phyloP scores from a whole-genome alignment of 2,329 filamentous ascomycete genomes.

The Dryadomyces quercivorus region DNA sequence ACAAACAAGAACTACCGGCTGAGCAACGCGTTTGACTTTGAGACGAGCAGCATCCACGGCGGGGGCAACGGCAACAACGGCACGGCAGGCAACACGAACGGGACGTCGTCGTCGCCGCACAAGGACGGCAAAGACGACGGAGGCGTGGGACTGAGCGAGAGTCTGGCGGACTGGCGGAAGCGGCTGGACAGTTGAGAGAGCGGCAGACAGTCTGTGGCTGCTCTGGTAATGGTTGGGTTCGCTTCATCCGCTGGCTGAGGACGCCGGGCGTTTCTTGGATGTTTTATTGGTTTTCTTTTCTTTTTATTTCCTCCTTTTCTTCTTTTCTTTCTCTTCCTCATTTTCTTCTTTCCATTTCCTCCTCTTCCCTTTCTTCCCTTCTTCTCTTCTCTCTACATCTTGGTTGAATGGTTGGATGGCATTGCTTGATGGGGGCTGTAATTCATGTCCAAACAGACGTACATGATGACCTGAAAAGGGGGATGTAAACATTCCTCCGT shows the following conservation, averaged over 20 bases:
- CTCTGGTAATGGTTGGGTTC: not conserved
- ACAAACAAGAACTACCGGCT: conserved; percentile 92
- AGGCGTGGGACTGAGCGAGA: conserved; percentile 50
- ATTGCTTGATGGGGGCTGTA: not conserved
- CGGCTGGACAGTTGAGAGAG: conserved; percentile 49
- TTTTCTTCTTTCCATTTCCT: conserved; percentile 1
- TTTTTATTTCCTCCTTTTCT: conserved; percentile 1
- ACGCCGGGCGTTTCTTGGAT: conserved; percentile 1
- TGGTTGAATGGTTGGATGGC: not conserved
- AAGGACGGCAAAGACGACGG: conserved; percentile 28
- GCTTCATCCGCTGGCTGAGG: not conserved
- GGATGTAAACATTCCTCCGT: not conserved
- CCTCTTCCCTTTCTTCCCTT: not conserved
- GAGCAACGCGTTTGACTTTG: conserved; percentile 82
- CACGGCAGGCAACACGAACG: conserved; percentile 7
- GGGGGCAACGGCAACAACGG: conserved; percentile 2
- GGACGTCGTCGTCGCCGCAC: not conserved
- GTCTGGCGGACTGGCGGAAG: conserved; percentile 69
- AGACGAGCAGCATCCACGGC: conserved; percentile 24
- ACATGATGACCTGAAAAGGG: not conserved
- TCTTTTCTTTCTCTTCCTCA: not conserved
- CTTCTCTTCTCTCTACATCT: conserved; percentile 1
- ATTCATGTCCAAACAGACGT: conserved; percentile 1
- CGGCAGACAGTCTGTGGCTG: no score
- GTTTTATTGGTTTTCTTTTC: not conserved